Conservation (phyloP, 2,329 filamentous ascomycete species). For the Metarhizium anisopliae region DNA sequence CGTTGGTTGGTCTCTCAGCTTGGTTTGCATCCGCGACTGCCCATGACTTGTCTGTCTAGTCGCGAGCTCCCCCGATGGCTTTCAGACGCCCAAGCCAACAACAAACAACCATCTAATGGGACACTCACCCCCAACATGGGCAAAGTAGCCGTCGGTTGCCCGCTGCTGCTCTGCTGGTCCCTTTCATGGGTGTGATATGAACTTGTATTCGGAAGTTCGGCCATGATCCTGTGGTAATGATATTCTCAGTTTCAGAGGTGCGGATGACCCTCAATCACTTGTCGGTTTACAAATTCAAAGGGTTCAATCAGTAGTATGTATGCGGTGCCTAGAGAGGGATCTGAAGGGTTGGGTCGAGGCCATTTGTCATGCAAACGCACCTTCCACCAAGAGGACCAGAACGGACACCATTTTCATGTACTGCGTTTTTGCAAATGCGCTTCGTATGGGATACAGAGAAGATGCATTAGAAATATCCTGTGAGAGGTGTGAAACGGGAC, state of each 20-base stretch:
- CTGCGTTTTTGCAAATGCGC: not conserved
- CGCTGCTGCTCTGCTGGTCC: not conserved
- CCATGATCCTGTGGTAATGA: not conserved
- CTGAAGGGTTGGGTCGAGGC: not conserved
- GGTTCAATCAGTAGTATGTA: slow-evolving; percentile 5
- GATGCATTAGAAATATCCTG: not conserved
- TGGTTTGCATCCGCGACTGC: not conserved
- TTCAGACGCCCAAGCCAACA: not conserved
- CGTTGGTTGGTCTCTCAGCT: not conserved
- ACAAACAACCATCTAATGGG: not conserved
- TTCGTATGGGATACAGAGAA: not conserved
- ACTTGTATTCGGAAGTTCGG: not conserved
- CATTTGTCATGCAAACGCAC: no score
- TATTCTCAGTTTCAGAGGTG: not conserved
- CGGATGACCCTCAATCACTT: not conserved
- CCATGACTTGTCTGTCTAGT: not conserved
- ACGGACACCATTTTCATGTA: not conserved
- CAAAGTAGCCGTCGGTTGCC: not conserved
- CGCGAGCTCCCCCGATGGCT: no score
- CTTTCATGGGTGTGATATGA: not conserved
- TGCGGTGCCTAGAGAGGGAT: slow-evolving; percentile 13
- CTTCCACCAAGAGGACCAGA: not conserved
- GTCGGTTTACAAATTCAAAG: slow-evolving; percentile 9
- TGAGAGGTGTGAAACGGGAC: not conserved
- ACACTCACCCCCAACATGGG: not conserved